These are phyloP conservation scores for Trypanosoma platydactyli DNA, from an alignment of 208 protist genomes.

Conservation along the genomic window DNA sequence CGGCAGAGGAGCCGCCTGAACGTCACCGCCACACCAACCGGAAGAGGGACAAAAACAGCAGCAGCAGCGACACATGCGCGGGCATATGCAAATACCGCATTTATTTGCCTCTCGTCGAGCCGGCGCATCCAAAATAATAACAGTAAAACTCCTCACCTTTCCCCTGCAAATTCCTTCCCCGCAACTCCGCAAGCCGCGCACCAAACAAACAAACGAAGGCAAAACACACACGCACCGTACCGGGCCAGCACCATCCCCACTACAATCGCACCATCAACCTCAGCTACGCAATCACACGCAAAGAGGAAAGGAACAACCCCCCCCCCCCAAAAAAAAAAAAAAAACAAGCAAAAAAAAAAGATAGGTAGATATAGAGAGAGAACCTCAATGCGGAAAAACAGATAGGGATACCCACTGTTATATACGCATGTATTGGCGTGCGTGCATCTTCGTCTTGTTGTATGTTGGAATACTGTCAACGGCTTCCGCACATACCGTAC, in stretches of 20 bases:
- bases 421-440: neutral
- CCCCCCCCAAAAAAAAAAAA: slow-evolving; percentile 12
- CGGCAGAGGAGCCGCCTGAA: too few relatives aligned
- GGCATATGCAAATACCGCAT: too few relatives aligned
- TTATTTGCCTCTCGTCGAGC: too few relatives aligned
- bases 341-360: neutral
- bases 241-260: neutral
- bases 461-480: too few relatives aligned
- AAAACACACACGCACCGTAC: neutral
- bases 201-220: slow-evolving; percentile 21
- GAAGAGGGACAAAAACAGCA: neutral
- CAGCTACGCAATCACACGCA: neutral
- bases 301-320: too few relatives aligned
- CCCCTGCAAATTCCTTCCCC: too few relatives aligned
- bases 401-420: neutral
- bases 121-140: too few relatives aligned
- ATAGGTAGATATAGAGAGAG: slow-evolving; percentile 21
- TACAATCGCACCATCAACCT: neutral
- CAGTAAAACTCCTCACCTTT: too few relatives aligned
- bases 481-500: neutral
- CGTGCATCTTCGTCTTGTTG: too few relatives aligned
- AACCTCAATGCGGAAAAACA: slow-evolving; percentile 9
- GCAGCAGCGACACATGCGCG: neutral
- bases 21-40: too few relatives aligned
- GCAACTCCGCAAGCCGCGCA: too few relatives aligned